Evolutionary conservation across 345 rosid species (phyloP).

Genomic region (Lenwebbia sp.): DNA sequence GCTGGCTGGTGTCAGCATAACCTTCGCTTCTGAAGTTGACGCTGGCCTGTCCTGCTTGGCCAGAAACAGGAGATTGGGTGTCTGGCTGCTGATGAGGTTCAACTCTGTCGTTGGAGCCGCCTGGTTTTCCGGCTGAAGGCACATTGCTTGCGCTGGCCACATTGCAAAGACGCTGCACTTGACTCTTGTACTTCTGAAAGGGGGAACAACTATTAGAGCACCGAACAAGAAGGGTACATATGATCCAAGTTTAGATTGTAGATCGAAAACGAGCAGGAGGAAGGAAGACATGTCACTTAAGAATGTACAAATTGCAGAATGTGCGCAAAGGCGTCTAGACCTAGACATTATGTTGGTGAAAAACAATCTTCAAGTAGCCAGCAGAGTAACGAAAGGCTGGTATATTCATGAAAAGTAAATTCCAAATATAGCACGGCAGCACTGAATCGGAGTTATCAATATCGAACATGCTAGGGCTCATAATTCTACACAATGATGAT

Average conservation of each 20-base stretch:
- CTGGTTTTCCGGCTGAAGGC: neutral
- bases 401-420: neutral
- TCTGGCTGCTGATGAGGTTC: neutral
- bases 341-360: neutral
- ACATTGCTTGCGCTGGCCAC: neutral
- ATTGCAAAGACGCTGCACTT: constrained; percentile 2
- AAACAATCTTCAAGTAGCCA: neutral
- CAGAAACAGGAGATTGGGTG: neutral
- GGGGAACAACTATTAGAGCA: neutral
- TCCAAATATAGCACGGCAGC: neutral
- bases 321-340: neutral
- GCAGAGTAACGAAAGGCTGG: neutral
- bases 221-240: neutral
- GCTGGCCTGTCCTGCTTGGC: neutral
- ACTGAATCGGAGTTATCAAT: neutral
- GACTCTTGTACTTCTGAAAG: constrained; percentile 36
- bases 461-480: neutral
- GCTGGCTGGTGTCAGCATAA: neutral
- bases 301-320: neutral
- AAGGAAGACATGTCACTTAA: neutral
- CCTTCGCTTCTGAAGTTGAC: neutral
- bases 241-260: neutral
- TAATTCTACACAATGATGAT: neutral
- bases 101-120: neutral
- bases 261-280: neutral